These are phyloP conservation scores for Colletotrichum abscissum DNA, from an alignment of 2,329 filamentous ascomycete genomes.

Conservation along the genomic window DNA sequence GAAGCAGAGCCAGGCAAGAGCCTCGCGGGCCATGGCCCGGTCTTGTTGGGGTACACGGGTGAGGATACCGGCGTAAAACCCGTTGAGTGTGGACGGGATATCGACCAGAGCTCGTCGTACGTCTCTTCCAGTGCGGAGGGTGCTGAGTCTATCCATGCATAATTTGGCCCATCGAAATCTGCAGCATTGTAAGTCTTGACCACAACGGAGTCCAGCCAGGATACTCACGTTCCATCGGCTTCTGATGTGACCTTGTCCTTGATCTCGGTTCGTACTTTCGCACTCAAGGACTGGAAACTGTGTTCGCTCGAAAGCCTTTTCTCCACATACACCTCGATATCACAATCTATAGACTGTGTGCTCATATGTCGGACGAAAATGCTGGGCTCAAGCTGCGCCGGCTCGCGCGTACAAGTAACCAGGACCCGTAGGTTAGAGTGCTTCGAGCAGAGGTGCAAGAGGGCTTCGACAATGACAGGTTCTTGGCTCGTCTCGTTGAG, in stretches of 20 bases:
- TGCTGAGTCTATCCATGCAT: slow-evolving; percentile 41
- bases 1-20: slow-evolving; percentile 42
- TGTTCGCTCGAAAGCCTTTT: slow-evolving; percentile 37
- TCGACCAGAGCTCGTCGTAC: slow-evolving; percentile 36
- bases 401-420: slow-evolving; percentile 39
- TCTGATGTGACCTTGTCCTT: slow-evolving; percentile 36
- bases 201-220: neutral
- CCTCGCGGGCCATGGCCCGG: slow-evolving; percentile 39
- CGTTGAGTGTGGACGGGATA: slow-evolving; percentile 40
- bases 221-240: slow-evolving; percentile 40
- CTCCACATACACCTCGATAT: slow-evolving; percentile 40
- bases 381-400: neutral
- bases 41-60: slow-evolving; percentile 39
- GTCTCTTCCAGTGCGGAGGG: slow-evolving; percentile 39
- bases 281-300: slow-evolving; percentile 36
- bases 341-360: slow-evolving; percentile 35
- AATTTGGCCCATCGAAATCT: slow-evolving; percentile 45
- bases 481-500: slow-evolving; percentile 39
- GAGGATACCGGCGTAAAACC: slow-evolving; percentile 40
- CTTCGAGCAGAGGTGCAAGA: slow-evolving; percentile 35
- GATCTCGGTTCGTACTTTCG: slow-evolving; percentile 39
- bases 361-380: slow-evolving; percentile 37
- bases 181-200: neutral
- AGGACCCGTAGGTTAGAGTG: slow-evolving; percentile 37
- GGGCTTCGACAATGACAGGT: slow-evolving; percentile 29